A percentile compares a stretch with the other conserved stretches of the same genome.
These are phyloP conservation scores for Dactylellina cionopaga DNA, from an alignment of 2,329 filamentous ascomycete genomes.

Conservation along the genomic window DNA sequence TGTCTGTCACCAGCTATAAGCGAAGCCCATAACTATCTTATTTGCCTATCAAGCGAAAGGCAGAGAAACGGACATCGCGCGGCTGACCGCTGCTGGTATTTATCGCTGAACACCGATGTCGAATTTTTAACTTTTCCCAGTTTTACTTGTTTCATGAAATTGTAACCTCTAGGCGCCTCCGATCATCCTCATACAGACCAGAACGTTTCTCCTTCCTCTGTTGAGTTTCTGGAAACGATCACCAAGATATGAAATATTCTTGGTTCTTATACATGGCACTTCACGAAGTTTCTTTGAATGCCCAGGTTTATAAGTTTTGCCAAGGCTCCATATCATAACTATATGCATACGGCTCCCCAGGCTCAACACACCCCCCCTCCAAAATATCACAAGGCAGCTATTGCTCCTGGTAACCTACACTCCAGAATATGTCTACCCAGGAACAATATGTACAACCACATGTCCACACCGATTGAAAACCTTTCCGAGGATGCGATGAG, in stretches of 20 bases:
- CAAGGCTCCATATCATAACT: too few species aligned
- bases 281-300: not conserved
- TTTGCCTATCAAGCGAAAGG: too few species aligned
- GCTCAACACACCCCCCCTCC: slow-evolving; percentile 2
- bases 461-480: not conserved
- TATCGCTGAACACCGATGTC: too few species aligned
- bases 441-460: too few species aligned
- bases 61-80: too few species aligned
- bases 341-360: not conserved
- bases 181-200: too few species aligned
- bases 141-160: slow-evolving; percentile 28
- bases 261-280: not conserved
- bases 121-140: not conserved
- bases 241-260: not conserved
- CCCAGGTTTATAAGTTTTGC: too few species aligned
- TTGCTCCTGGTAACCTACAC: not conserved
- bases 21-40: slow-evolving; percentile 7
- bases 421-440: not conserved
- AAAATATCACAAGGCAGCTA: slow-evolving; percentile 27
- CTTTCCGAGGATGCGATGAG: slow-evolving; percentile 18
- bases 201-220: slow-evolving; percentile 10
- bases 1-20: slow-evolving; percentile 7
- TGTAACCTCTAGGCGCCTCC: too few species aligned
- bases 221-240: slow-evolving; percentile 23
- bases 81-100: too few species aligned